phyloP scores from a whole-genome alignment of 2,329 filamentous ascomycete genomes.

The Alternaria incomplexa region DNA sequence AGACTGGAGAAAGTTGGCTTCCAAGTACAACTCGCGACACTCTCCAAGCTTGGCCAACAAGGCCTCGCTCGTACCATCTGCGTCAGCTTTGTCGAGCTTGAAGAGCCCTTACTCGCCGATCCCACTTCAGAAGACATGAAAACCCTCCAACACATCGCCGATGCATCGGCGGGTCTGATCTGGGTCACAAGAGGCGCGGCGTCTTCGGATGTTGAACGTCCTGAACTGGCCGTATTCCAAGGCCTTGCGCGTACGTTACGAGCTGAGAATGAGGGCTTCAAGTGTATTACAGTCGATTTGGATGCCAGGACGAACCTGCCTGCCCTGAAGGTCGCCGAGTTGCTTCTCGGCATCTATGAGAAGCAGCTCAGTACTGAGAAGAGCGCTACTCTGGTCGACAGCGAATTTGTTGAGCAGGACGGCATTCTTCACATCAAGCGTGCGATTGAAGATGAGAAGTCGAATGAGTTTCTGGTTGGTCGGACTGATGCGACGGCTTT shows the following conservation, averaged over 20 bases:
- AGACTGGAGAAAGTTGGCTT: conserved; percentile 7
- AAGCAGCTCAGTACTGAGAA: background rate
- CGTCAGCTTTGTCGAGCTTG: conserved; percentile 21
- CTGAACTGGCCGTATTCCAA: conserved; percentile 17
- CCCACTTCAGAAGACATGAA: conserved; percentile 3
- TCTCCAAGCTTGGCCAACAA: conserved; percentile 6
- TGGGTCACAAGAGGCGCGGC: conserved; percentile 27
- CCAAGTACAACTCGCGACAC: conserved; percentile 6
- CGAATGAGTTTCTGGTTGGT: conserved; percentile 12
- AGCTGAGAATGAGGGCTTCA: conserved; percentile 17
- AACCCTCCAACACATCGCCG: conserved; percentile 12
- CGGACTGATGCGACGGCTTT: conserved; percentile 2
- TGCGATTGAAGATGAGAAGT: conserved; percentile 8
- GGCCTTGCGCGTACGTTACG: conserved; percentile 18
- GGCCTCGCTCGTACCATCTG: conserved; percentile 6
- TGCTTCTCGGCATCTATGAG: conserved; percentile 6
- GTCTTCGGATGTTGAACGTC: conserved; percentile 10
- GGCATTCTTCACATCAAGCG: conserved; percentile 17
- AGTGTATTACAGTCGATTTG: conserved; percentile 23
- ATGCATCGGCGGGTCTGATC: conserved; percentile 18
- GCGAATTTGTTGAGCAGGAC: conserved; percentile 14
- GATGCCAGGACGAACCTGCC: conserved; percentile 9
- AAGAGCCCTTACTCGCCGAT: conserved; percentile 10
- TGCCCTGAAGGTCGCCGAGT: conserved; percentile 2
- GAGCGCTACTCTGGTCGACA: background rate